A percentile compares a stretch with the other conserved stretches of the same genome.
phyloP scores from a whole-genome alignment of 257 asterid species.

The Petrea volubilis region DNA sequence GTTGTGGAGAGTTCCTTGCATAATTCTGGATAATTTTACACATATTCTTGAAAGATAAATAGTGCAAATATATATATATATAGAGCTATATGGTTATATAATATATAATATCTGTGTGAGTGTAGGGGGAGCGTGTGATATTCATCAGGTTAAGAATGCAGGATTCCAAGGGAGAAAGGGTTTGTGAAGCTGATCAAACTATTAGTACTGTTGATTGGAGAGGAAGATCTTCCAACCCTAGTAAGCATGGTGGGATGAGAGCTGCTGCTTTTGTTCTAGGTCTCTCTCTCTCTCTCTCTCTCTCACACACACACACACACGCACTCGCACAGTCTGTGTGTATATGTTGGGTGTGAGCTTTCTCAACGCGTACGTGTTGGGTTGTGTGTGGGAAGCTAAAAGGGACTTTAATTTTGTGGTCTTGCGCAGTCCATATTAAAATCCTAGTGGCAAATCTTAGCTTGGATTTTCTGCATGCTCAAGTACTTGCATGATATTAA shows the following conservation, averaged over 20 bases:
- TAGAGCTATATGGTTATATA: too few species aligned
- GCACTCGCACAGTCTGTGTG: too few species aligned
- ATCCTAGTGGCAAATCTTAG: too few species aligned
- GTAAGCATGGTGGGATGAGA: constrained; percentile 79
- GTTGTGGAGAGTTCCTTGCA: too few species aligned
- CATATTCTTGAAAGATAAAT: too few species aligned
- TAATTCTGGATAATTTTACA: too few species aligned
- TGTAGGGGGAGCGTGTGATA: too few species aligned
- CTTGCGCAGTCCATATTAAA: too few species aligned
- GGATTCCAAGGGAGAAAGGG: constrained; percentile 19
- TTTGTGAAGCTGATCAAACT: not conserved
- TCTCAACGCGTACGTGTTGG: too few species aligned
- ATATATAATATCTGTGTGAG: too few species aligned
- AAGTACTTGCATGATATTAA: too few species aligned
- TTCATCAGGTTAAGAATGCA: constrained; percentile 24
- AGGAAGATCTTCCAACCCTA: constrained; percentile 72
- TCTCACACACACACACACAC: not conserved
- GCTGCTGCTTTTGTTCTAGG: constrained; percentile 91
- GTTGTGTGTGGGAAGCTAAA: not conserved
- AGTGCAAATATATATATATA: too few species aligned
- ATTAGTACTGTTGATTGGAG: constrained; percentile 68
- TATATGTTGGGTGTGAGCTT: not conserved
- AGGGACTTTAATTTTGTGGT: not conserved
- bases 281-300: constrained; percentile 28
- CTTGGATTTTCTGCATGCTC: not conserved